Conservation (phyloP, 805 yeast genomes). For the Trichomonascus vanleenenianus region DNA sequence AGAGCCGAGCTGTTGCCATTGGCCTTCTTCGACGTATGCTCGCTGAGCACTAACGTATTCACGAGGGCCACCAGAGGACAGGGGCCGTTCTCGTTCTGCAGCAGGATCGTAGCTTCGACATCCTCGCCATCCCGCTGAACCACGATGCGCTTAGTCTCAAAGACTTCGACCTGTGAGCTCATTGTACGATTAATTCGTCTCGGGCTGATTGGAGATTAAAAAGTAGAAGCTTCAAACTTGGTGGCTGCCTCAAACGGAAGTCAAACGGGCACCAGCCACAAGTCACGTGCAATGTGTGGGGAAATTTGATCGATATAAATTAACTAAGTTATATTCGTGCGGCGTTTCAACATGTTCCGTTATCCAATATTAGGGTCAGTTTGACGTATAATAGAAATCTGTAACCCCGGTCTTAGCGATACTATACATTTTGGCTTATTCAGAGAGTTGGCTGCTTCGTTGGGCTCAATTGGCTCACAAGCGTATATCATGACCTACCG, state of each 20-base stretch:
- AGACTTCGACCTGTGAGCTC: constrained; percentile 4
- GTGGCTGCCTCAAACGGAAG: background rate
- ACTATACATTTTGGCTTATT: too few relatives aligned
- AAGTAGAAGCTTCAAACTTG: background rate
- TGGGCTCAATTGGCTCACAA: too few relatives aligned
- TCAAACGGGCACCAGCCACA: background rate
- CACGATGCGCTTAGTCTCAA: constrained; percentile 30
- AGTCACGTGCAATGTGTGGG: too few relatives aligned
- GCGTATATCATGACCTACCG: too few relatives aligned
- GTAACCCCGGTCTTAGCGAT: too few relatives aligned
- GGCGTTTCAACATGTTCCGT: too few relatives aligned
- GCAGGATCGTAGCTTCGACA: constrained; percentile 35
- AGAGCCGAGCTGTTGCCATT: constrained; percentile 17
- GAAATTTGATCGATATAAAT: too few relatives aligned
- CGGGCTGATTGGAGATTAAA: background rate
- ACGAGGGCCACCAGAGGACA: constrained; percentile 77
- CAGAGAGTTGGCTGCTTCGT: too few relatives aligned
- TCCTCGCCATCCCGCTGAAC: constrained; percentile 3
- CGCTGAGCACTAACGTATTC: constrained; percentile 57
- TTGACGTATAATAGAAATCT: background rate
- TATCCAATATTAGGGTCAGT: background rate
- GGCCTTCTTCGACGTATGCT: constrained; percentile 22
- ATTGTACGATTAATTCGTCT: background rate
- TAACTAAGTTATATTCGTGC: too few relatives aligned
- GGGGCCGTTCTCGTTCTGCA: constrained; percentile 82